These are phyloP conservation scores for Arabidopsis arenosa DNA, from an alignment of 345 rosid species.

Conservation along the genomic window DNA sequence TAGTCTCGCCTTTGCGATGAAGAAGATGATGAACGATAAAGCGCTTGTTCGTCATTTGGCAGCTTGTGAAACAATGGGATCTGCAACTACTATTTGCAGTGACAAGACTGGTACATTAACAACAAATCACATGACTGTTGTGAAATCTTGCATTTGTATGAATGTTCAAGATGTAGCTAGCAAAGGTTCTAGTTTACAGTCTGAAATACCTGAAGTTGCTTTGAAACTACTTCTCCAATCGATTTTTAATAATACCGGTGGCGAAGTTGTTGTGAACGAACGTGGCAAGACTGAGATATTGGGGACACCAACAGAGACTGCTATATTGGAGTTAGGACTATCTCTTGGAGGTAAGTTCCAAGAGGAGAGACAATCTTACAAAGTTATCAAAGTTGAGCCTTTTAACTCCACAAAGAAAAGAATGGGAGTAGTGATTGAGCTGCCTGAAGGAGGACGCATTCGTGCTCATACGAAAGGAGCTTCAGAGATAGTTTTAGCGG, in stretches of 20 bases:
- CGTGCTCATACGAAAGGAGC: slow-evolving; percentile 88
- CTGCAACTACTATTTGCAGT: slow-evolving; percentile 88
- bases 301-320: slow-evolving; percentile 91
- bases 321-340: slow-evolving; percentile 78
- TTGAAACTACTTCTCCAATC: slow-evolving; percentile 67
- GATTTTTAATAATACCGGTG: slow-evolving; percentile 81
- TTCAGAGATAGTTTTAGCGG: slow-evolving; percentile 85
- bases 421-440: slow-evolving; percentile 82
- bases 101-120: slow-evolving; percentile 94
- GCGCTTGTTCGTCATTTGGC: slow-evolving; percentile 95
- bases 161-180: slow-evolving; percentile 56
- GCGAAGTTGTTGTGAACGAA: slow-evolving; percentile 78
- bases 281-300: slow-evolving; percentile 72
- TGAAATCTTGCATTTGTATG: slow-evolving; percentile 83
- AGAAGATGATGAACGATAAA: slow-evolving; percentile 97
- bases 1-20: slow-evolving; percentile 96
- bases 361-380: slow-evolving; percentile 57
- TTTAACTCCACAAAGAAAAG: slow-evolving; percentile 90
- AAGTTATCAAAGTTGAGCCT: slow-evolving; percentile 79
- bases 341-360: slow-evolving; percentile 83
- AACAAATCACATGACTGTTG: slow-evolving; percentile 90
- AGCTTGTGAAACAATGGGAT: slow-evolving; percentile 98
- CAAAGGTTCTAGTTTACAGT: slow-evolving; percentile 49
- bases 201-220: slow-evolving; percentile 66
- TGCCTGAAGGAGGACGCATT: slow-evolving; percentile 58